phyloP scores from a whole-genome alignment of 176 grass and related monocot species.

The Urochloa ruziziensis region DNA sequence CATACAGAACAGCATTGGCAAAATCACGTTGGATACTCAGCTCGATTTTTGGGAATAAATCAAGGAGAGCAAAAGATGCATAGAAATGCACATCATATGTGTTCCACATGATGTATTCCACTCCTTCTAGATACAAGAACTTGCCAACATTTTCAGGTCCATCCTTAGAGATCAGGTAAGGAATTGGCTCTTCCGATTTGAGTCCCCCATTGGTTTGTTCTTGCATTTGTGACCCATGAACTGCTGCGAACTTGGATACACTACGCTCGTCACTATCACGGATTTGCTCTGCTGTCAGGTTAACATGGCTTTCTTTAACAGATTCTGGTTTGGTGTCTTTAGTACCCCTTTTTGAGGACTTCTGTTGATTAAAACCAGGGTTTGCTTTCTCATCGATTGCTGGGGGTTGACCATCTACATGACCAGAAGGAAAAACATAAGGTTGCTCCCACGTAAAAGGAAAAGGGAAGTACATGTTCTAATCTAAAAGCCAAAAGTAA shows the following conservation, averaged over 20 bases:
- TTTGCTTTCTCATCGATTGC: conserved; percentile 49
- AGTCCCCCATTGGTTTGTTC: conserved; percentile 35
- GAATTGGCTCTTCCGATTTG: conserved; percentile 43
- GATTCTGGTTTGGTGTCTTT: conserved; percentile 38
- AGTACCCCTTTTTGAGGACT: conserved; percentile 43
- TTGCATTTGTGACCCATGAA: conserved; percentile 50
- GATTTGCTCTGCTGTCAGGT: conserved; percentile 24
- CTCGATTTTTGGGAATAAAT: conserved; percentile 96
- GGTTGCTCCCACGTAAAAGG: neutral
- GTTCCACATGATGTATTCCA: conserved; percentile 98
- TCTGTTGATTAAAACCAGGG: conserved; percentile 39
- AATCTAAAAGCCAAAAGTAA: conserved; percentile 7
- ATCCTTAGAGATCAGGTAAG: conserved; percentile 50
- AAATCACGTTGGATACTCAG: conserved; percentile 91
- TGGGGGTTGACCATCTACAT: conserved; percentile 88
- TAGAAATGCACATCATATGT: conserved; percentile 99
- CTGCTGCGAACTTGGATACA: conserved; percentile 35
- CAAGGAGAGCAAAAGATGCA: conserved; percentile 95
- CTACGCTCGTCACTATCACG: conserved; percentile 36
- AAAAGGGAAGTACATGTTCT: neutral
- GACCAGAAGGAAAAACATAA: conserved; percentile 15
- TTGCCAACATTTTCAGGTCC: conserved; percentile 87
- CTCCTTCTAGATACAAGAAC: conserved; percentile 96
- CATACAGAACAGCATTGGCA: conserved; percentile 81
- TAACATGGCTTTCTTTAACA: conserved; percentile 36